Base-by-base conservation (phyloP, 1,284 basidiomycete species). In the Chondrostereum purpureum region DNA sequence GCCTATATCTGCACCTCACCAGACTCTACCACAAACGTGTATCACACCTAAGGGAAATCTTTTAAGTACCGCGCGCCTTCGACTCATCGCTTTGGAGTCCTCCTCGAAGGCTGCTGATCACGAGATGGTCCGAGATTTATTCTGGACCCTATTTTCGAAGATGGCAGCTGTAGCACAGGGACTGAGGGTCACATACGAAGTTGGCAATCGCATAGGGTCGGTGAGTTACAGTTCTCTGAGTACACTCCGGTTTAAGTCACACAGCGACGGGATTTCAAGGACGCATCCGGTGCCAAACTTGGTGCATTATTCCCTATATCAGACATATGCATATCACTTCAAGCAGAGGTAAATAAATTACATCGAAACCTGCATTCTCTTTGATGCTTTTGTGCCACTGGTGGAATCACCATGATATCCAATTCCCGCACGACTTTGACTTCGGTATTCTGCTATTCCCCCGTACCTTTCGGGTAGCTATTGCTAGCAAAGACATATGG, bases 91-190 rank as follows among this genome's bases (percentile, higher is more conserved):
- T 5, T 64, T 93, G 52, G 88, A 93, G 56, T 82, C 82, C 3
- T 80, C 80, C 21, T 77, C 78, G 5, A 88, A 87, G 54, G 75
- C 82, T 42, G 67, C 77, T 27, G 85, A 96, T 61, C 84, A 91
- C 50, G 88, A 94, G 55, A 81, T 88, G n/a, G 63, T 98, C 43
- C 77, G 75, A 49, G 96, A 99, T 64, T 73, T 99, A 27, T 98
- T 99, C 65, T 99, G 95, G 94, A 98, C 96, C 3, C 64, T 97
- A 13, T 99, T 92, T 61, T 96, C 93, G 4, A 99, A 99, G 65
- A 64, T 99, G 43, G 87, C 94, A 57, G 96, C 96, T 16, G 88
- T 98, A n/a, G 76, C 90, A 24, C 94, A 99, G 63, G 91, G 93
- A 6, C 73, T 98, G 53, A 73, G 94, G 39, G 88, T 97, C 2